A percentile compares a stretch with the other conserved stretches of the same genome.
Conservation (phyloP, 805 yeast species). For the Lipomyces kockii region DNA sequence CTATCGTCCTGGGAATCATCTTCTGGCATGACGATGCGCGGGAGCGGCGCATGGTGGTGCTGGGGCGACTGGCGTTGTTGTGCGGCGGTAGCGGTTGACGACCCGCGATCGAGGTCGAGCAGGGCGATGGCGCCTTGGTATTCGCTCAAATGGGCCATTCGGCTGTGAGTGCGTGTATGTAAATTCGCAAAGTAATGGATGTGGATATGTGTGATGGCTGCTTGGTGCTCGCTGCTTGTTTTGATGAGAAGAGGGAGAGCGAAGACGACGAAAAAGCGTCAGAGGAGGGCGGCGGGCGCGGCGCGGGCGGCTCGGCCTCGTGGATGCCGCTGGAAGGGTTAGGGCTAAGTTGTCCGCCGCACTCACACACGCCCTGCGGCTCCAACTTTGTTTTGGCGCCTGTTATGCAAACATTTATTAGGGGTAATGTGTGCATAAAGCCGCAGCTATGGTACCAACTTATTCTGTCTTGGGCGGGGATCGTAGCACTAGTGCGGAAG, state of each 20-base stretch:
- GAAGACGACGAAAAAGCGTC: not conserved
- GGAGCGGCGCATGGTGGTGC: slow-evolving; percentile 28
- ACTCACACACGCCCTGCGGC: slow-evolving; percentile 8
- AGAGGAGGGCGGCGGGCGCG: slow-evolving; percentile 11
- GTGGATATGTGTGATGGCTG: not conserved
- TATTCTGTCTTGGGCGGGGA: not conserved
- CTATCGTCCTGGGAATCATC: slow-evolving; percentile 14
- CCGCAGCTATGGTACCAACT: not conserved
- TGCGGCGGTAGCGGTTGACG: slow-evolving; percentile 10
- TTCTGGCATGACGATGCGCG: slow-evolving; percentile 34
- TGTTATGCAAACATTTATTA: not conserved
- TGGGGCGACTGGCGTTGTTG: slow-evolving; percentile 19
- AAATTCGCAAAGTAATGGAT: not conserved
- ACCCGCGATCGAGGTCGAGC: slow-evolving; percentile 36
- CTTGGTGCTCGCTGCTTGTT: no score
- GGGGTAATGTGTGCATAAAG: no score
- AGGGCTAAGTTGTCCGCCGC: not conserved
- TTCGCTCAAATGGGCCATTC: slow-evolving; percentile 34
- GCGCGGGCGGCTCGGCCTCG: slow-evolving; percentile 13
- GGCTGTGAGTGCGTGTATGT: not conserved
- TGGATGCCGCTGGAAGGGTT: not conserved
- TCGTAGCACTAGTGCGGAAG: not conserved
- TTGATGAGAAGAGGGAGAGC: not conserved
- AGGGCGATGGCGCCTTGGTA: slow-evolving; percentile 40
- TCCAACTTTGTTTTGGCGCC: not conserved